These are phyloP conservation scores for Ilex aquifolium DNA, from an alignment of 257 asterid species.

Conservation along the genomic window DNA sequence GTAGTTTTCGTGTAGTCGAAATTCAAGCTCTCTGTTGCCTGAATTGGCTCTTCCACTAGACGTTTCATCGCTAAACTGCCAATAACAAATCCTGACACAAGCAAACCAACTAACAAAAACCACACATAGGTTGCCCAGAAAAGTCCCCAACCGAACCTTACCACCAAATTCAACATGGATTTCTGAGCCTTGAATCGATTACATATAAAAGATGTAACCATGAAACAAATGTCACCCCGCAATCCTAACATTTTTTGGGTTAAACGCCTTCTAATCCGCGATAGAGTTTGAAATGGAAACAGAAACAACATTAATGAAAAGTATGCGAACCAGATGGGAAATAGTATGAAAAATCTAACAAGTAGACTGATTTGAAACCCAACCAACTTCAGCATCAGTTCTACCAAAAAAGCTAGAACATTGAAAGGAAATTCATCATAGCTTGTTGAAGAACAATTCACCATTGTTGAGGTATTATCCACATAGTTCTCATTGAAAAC, in stretches of 20 bases:
- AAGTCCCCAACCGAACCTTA: constrained; percentile 32
- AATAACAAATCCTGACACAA: constrained; percentile 31
- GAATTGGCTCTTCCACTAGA: constrained; percentile 43
- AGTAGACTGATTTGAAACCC: constrained; percentile 34
- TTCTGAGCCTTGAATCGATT: constrained; percentile 22
- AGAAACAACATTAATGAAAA: constrained; percentile 26
- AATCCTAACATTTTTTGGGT: constrained; percentile 25
- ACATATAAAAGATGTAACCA: constrained; percentile 18
- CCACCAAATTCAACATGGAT: constrained; percentile 24
- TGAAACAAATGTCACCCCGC: constrained; percentile 14
- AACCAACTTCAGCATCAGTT: constrained; percentile 27
- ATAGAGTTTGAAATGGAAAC: constrained; percentile 36
- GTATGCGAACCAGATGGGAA: constrained; percentile 28
- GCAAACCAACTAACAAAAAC: constrained; percentile 34
- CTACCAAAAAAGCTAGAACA: constrained; percentile 19
- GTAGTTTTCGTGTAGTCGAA: constrained; percentile 58
- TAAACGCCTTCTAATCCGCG: constrained; percentile 19
- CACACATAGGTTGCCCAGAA: constrained; percentile 40
- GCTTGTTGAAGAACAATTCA: constrained; percentile 10
- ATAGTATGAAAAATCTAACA: constrained; percentile 27
- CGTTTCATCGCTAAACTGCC: constrained; percentile 29
- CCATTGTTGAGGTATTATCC: constrained; percentile 5
- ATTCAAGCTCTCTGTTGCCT: constrained; percentile 32
- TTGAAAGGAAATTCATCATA: constrained; percentile 20
- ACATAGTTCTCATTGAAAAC: constrained; percentile 2